Base-by-base conservation (phyloP, 2,329 filamentous ascomycete genomes). In the Albophoma yamanashiensis region DNA sequence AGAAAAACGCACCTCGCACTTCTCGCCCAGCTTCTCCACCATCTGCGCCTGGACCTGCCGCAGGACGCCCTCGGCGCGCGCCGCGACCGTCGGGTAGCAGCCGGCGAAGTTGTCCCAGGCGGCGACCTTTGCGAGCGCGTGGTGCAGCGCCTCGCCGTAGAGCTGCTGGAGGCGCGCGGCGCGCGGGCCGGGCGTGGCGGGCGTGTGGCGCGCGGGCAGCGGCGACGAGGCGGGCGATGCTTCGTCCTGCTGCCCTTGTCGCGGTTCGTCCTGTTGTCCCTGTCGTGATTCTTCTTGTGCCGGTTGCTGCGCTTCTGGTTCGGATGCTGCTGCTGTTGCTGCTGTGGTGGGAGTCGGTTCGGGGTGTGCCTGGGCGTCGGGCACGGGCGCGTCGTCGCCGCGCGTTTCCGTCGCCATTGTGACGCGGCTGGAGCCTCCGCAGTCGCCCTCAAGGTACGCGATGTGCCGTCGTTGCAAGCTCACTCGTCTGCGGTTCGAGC, bases 11-110 rank as follows among this genome's bases (percentile, higher is more conserved):
- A 81, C 78, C 69, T 77, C 74, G 64, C 83, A 85, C 62, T 84
- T 78, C 63, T 76, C 74, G 27, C 76, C 74, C 62, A 87, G 69
- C 64, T 82, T 76, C 17, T 78, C 78, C 14, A 84, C 79, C 80
- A 87, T 83, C 68, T 82, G 80, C 58, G 71, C 70, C 74, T 86
- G 84, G 47, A 86, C 79, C 64, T 79, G 77, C 63, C 74, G 75
- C 66, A 87, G 74, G 43, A 80, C 76, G 9, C 71, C 73, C 31
- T 81, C 80, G 25, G 82, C 78, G 62, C 76, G 73, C 45, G 71
- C 68, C 22, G 82, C 78, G n/a, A 86, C 75, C 25, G 80, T 84
- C 52, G 85, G 84, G 69, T 85, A 88, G 72, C 85, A 88, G 2
- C 79, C 75, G 2, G 79, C 79, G 65, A 87, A 81, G 69, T 83